phyloP scores from a whole-genome alignment of 495 filamentous ascomycete species.

The Talaromyces wortmannii region DNA sequence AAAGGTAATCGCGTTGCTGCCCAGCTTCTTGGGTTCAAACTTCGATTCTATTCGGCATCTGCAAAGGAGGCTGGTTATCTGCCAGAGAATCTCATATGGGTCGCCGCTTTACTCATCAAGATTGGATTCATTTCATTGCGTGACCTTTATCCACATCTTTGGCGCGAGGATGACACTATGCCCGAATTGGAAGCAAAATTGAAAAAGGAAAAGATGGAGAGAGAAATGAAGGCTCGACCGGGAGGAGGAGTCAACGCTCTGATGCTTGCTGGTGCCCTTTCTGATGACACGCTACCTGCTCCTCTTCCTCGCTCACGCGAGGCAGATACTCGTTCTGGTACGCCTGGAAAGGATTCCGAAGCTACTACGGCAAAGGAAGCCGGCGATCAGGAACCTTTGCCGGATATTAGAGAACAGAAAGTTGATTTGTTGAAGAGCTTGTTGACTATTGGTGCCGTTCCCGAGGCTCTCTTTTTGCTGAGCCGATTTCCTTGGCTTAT shows the following conservation, averaged over 20 bases:
- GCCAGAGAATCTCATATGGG: constrained; percentile 85
- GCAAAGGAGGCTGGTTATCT: constrained; percentile 65
- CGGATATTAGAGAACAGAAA: constrained; percentile 87
- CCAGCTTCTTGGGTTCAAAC: constrained; percentile 93
- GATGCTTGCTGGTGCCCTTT: constrained; percentile 77
- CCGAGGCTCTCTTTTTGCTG: constrained; percentile 87
- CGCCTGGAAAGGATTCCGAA: constrained; percentile 44
- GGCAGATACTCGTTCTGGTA: constrained; percentile 31
- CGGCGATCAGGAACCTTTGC: constrained; percentile 54
- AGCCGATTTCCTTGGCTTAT: constrained; percentile 88
- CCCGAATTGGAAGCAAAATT: constrained; percentile 55
- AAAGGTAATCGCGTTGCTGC: constrained; percentile 85
- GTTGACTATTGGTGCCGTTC: constrained; percentile 84
- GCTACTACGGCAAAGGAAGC: constrained; percentile 36
- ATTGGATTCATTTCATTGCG: constrained; percentile 93
- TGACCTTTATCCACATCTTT: constrained; percentile 89
- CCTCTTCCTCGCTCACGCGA: constrained; percentile 31
- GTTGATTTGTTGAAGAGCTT: constrained; percentile 75
- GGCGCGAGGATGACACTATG: constrained; percentile 81
- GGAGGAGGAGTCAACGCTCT: constrained; percentile 75
- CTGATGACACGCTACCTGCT: constrained; percentile 68
- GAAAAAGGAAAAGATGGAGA: constrained; percentile 72
- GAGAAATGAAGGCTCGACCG: constrained; percentile 57
- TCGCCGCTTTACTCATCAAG: constrained; percentile 89
- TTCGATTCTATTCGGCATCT: constrained; percentile 81